phyloP scores from a whole-genome alignment of 108 stramenopile species.

The Nitzschia sp. region DNA sequence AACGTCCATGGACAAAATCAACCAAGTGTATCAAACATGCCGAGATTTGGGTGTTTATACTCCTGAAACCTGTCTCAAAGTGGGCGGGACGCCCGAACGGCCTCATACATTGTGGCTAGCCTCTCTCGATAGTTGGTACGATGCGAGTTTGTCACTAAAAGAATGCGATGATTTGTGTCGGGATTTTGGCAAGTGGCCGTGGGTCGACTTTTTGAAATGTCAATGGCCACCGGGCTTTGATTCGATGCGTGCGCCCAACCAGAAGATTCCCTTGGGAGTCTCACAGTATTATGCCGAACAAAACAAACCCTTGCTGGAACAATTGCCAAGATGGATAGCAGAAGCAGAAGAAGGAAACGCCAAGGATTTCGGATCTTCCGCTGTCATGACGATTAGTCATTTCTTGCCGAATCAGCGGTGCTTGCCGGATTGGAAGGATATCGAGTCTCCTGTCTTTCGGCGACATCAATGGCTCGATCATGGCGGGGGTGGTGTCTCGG shows the following conservation, averaged over 20 bases:
- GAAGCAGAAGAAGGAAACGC: background rate
- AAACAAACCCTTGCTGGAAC: slow-evolving; percentile 22
- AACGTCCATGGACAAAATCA: slow-evolving; percentile 37
- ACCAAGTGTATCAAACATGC: slow-evolving; percentile 36
- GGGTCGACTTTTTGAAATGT: slow-evolving; percentile 61
- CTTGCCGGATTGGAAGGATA: slow-evolving; percentile 67
- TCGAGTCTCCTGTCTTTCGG: slow-evolving; percentile 19
- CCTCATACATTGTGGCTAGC: slow-evolving; percentile 34
- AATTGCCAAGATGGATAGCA: background rate
- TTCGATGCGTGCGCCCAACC: slow-evolving; percentile 7
- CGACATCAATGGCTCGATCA: slow-evolving; percentile 59
- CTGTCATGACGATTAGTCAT: slow-evolving; percentile 58
- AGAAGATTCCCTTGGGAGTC: slow-evolving; percentile 47
- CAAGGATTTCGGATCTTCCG: background rate
- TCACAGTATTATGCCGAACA: slow-evolving; percentile 32
- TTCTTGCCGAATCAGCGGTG: slow-evolving; percentile 60
- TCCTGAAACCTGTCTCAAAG: slow-evolving; percentile 8
- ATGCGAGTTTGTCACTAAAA: slow-evolving; percentile 31
- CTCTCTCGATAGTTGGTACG: slow-evolving; percentile 60
- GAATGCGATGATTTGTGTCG: slow-evolving; percentile 37
- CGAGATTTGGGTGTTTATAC: slow-evolving; percentile 41
- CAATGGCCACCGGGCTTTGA: slow-evolving; percentile 37
- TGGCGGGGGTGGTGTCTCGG: slow-evolving; percentile 50
- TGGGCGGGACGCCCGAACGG: slow-evolving; percentile 2
- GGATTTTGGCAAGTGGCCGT: slow-evolving; percentile 56